Base-by-base conservation (phyloP, 139 green algal genomes). In the Microglena sp. region DNA sequence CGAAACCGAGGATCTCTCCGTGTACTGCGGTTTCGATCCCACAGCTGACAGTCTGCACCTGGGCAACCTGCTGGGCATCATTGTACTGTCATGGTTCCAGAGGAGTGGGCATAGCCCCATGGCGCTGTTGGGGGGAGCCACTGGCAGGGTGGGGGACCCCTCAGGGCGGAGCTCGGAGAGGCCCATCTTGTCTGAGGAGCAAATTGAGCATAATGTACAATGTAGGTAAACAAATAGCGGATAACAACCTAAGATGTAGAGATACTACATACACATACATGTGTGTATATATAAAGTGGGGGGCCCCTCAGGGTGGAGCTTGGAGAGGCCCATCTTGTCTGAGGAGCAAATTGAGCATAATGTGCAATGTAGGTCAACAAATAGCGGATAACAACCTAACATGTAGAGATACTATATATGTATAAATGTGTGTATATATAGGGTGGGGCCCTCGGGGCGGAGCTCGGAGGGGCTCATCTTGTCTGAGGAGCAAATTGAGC, bases 1-100 rank as follows among this genome's bases (percentile, higher is more conserved):
- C 6, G 58, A 55, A 6, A 36, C 35, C 3, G 63, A 66, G 11
- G 67, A 61, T 0, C 65, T 98, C 43, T 67, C 77, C 1, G 83
- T 97, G 0, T 99, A 99, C 81, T 96, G 89, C 73, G 94, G 94
- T 27, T 98, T 99, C 67, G 94, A 99, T 75, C 94, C 94, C 24
- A 98, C 93, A 11, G 93, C 92, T 2, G 87, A 95, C 70, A 87
- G 71, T 61, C 66, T 98, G 65, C 90, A 97, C 75, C 76, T 97
- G 33, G 93, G 79, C 29, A 97, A 98, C 84, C 79, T 99, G 45
- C 82, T 99, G 29, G 91, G 93, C 55, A 95, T 99, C 76, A 82
- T 99, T 24, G 92, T 98, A 57, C 85, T 98, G 29, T 73, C 86
- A 0, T 99, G 94, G 93, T 97, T 97, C 74, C 87, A 93, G 63